Conservation (phyloP, 2,329 filamentous ascomycete species). For the Ascochyta pisi region DNA sequence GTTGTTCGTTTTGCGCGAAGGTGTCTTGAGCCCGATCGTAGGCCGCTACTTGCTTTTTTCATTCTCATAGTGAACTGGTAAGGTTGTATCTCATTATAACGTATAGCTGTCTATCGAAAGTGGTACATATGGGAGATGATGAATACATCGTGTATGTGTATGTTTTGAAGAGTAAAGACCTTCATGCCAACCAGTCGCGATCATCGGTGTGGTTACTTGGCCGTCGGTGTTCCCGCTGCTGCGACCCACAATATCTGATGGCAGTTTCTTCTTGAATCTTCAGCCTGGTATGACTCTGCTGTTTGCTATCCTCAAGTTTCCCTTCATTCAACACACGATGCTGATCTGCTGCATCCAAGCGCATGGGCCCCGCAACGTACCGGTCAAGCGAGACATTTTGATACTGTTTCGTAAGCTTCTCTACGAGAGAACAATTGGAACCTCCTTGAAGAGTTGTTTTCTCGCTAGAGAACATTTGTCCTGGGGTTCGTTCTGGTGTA, state of each 20-base stretch:
- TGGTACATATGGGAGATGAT: not conserved
- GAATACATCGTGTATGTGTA: not conserved
- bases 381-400: not conserved
- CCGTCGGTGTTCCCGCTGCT: not conserved
- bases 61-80: too few species aligned
- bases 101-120: not conserved
- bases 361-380: not conserved
- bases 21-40: too few species aligned
- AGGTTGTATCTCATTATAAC: not conserved
- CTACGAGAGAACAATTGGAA: not conserved
- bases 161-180: not conserved
- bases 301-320: not conserved
- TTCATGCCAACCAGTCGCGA: constrained; percentile 15
- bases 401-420: not conserved
- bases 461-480: not conserved
- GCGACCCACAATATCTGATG: not conserved
- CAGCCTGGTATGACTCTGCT: not conserved
- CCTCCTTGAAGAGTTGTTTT: not conserved
- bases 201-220: constrained; percentile 15
- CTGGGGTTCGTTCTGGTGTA: not conserved
- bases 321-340: not conserved
- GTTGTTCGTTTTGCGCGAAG: too few species aligned
- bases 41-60: too few species aligned
- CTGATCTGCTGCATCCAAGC: not conserved
- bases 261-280: not conserved